phyloP scores from a whole-genome alignment of 768 basidiomycete genomes.

The Termitomyces sp. region DNA sequence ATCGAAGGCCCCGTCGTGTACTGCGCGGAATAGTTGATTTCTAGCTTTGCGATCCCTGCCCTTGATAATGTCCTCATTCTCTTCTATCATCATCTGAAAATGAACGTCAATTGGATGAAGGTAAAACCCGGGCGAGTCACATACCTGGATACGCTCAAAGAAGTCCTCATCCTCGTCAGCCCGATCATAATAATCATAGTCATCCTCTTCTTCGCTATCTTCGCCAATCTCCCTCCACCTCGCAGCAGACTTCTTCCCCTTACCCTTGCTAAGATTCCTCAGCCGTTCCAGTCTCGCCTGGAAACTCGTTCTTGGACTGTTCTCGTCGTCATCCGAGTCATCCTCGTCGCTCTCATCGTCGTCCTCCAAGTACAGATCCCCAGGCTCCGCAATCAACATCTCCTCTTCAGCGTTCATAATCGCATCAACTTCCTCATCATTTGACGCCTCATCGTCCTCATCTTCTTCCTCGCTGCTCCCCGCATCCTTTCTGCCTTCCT shows the following conservation, averaged over 20 bases:
- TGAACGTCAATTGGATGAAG: background rate
- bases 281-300: constrained; percentile 40
- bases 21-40: constrained; percentile 57
- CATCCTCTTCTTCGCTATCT: constrained; percentile 32
- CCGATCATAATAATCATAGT: constrained; percentile 20
- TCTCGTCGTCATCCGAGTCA: constrained; percentile 32
- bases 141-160: constrained; percentile 52
- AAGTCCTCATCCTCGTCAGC: constrained; percentile 59
- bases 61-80: constrained; percentile 46
- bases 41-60: constrained; percentile 43
- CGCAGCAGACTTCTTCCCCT: constrained; percentile 21
- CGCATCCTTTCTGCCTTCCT: constrained; percentile 53
- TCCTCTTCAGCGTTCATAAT: constrained; percentile 44
- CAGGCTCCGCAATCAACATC: constrained; percentile 34
- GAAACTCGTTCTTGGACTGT: constrained; percentile 42
- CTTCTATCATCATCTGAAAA: constrained; percentile 56
- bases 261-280: constrained; percentile 23
- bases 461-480: constrained; percentile 42
- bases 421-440: constrained; percentile 33
- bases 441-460: constrained; percentile 25
- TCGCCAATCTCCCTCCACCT: constrained; percentile 21
- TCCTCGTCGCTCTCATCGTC: constrained; percentile 32
- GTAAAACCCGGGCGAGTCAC: constrained; percentile 9
- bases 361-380: constrained; percentile 24
- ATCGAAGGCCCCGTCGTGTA: constrained; percentile 53